A percentile compares a stretch with the other conserved stretches of the same genome.
phyloP scores from a whole-genome alignment of 441 rosid species.

The Melianthus villosus region DNA sequence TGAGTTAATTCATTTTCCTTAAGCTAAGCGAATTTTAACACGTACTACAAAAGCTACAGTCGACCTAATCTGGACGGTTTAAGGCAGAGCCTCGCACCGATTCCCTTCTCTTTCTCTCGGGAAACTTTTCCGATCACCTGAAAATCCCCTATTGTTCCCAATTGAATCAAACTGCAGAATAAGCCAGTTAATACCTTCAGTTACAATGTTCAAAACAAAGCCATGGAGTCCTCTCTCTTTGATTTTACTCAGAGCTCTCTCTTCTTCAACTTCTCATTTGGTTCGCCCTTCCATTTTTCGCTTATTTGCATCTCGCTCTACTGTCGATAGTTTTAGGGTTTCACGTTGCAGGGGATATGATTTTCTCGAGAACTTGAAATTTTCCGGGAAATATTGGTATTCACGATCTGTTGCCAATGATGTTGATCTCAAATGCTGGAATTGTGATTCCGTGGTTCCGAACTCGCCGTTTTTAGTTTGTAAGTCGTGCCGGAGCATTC shows the following conservation, averaged over 20 bases:
- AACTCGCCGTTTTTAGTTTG: conserved; percentile 45
- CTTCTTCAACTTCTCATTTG: conserved; percentile 6
- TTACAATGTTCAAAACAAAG: conserved; percentile 29
- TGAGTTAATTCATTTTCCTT: too few relatives aligned
- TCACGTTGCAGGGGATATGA: background rate
- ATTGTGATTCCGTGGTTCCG: conserved; percentile 27
- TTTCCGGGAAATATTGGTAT: conserved; percentile 20
- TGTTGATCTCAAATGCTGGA: conserved; percentile 44
- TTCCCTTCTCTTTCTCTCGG: too few relatives aligned
- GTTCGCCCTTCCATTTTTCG: conserved; percentile 4
- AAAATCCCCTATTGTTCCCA: too few relatives aligned
- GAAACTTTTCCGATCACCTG: too few relatives aligned
- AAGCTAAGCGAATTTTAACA: too few relatives aligned
- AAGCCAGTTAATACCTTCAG: background rate
- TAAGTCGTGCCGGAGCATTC: conserved; percentile 51
- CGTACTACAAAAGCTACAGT: too few relatives aligned
- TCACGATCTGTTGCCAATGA: conserved; percentile 16
- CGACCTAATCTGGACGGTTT: too few relatives aligned
- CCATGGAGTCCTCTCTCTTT: conserved; percentile 21
- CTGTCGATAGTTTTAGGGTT: conserved; percentile 5
- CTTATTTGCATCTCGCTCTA: conserved; percentile 7
- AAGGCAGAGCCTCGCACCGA: too few relatives aligned
- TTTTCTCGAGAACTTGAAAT: conserved; percentile 8
- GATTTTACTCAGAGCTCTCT: conserved; percentile 10
- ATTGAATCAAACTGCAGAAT: background rate